Evolutionary conservation across 1,284 basidiomycete genomes (phyloP), one percentile per base, ranked within the genome.

Genomic region (Apiotrichum veenhuisii): DNA sequence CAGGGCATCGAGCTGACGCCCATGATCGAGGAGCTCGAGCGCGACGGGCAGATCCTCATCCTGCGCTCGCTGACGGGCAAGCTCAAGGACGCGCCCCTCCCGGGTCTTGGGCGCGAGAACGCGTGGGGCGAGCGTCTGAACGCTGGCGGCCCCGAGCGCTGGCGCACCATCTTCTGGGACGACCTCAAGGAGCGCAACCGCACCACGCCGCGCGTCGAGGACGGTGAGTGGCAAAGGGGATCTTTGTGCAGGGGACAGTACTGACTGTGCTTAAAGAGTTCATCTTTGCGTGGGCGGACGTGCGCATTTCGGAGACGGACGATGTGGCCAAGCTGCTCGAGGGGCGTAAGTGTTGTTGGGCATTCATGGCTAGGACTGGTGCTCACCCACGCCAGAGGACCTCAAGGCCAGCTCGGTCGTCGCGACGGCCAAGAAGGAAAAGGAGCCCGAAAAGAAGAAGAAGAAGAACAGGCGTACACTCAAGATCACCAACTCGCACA

Each of bases 401-500:
- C 67, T 74, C 49, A 65, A 65, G 40, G 65, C 71, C 17, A 65
- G 57, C 49, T 65, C 67, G 3, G 60, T 60, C 18, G 54, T 66
- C 5, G 54, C 59, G 25, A 64, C 72, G 58, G 69, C 67, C 61
- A 68, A 70, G 59, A 66, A 61, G 37, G 58, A 57, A 36, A 58
- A 56, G 17, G 43, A 65, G 14, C 57, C 55, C 36, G 66, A 66
- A 55, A 75, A 75, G 66, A 76, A 75, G 66, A 69, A 71, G 64
- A 69, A 67, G 57, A 61, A 57, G 23, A 54, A 64, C 3, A 53
- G 52, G n/a, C 61, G 69, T 12, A 61, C 66, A 1, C 61, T 75
- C 58, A 77, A 77, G 67, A 70, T 77, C 49, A 77, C 75, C 26
- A 77, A 77, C 53, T 69, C 69, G 22, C 76, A 77, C 61, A 74